Base-by-base conservation (phyloP, 352 stramenopile species). In the Phytophthora tentaculata region DNA sequence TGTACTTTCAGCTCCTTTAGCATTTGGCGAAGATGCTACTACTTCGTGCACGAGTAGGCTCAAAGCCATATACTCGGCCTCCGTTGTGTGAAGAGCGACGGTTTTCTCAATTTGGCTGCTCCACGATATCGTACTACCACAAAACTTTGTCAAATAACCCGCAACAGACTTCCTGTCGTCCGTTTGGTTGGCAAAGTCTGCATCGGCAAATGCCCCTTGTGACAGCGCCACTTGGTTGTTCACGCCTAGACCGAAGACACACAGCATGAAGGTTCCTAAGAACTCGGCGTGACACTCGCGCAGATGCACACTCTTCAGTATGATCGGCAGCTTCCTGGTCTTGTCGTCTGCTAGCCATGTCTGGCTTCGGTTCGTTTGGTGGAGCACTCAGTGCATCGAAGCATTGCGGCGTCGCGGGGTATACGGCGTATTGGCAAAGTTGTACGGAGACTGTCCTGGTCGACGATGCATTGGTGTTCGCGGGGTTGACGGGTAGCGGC, bases 151-250 rank as follows among this genome's bases (percentile, higher is more conserved):
- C 9, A 32, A 8, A 32, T 32, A 32, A 32, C 28, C 28, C 9
- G 9, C 28, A 32, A 8, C 28, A 32, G 28, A 32, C 28, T 32
- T 32, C 28, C 28, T 32, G 28, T 32, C 28, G 28, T 32, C 5
- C 9, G 28, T 32, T 32, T 8, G 28, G 28, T 32, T 32, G 9
- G 28, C 28, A 32, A 32, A 32, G 28, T 32, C n/a, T 32, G 28
- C 28, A 32, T 32, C 82, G 67, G 44, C 61, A 74, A 26, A 54
- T 79, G 44, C 56, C 13, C 72, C 73, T 6, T 79, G 39, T 20
- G 77, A 88, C 16, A 84, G 64, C 9, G 60, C 67, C 16, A 86
- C 76, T 73, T 90, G 78, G 57, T 83, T 79, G 63, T 86, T 86
- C 9, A 86, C 80, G 39, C 80, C 82, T 45, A 81, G 74, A 23